Conservation (phyloP, 208 protist species). For the Trypanosoma cruzi region DNA sequence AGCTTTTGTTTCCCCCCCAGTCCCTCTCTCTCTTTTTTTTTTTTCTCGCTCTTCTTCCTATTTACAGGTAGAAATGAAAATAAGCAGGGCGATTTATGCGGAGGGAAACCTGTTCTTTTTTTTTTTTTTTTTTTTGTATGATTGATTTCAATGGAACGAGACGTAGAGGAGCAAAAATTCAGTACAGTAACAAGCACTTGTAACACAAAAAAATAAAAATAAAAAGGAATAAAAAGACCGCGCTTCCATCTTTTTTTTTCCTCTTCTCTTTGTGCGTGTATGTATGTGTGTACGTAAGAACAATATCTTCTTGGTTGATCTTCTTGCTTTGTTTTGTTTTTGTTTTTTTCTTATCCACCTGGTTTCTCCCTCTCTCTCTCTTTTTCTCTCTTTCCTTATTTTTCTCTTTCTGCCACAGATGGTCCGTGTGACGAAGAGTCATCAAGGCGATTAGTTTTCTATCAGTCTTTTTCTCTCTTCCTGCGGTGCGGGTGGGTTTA, state of each 20-base stretch:
- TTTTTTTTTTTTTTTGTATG: not conserved
- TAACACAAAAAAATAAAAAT: too few species aligned
- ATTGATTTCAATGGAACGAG: too few species aligned
- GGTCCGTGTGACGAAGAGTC: not conserved
- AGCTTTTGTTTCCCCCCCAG: too few species aligned
- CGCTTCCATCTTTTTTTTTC: slow-evolving; percentile 3
- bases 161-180: too few species aligned
- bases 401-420: not conserved
- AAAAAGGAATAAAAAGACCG: too few species aligned
- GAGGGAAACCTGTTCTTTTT: not conserved
- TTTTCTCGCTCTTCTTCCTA: not conserved
- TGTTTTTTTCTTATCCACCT: too few species aligned
- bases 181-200: too few species aligned
- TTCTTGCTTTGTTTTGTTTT: too few species aligned
- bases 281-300: too few species aligned
- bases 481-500: not conserved
- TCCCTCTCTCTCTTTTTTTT: too few species aligned
- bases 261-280: not conserved
- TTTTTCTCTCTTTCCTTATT: slow-evolving; percentile 6
- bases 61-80: not conserved
- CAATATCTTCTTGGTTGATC: too few species aligned
- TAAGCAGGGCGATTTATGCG: not conserved
- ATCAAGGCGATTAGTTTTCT: not conserved
- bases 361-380: slow-evolving; percentile 25
- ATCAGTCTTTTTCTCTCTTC: not conserved